Base-by-base conservation (phyloP, 352 stramenopile genomes). In the Albugo candida region DNA sequence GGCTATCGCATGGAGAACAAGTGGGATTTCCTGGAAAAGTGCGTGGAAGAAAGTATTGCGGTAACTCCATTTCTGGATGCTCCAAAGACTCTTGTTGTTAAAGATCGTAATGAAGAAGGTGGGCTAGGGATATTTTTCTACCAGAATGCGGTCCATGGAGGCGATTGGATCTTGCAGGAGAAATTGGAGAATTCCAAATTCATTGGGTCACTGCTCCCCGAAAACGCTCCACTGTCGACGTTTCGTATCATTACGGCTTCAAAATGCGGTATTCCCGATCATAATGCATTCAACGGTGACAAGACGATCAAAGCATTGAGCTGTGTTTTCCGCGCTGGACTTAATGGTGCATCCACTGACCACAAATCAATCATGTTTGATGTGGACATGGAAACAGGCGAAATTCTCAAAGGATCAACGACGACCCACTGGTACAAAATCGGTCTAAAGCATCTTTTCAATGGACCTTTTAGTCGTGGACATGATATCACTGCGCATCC, bases 361-460 rank as follows among this genome's bases (percentile, higher is more conserved):
- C 94, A 99, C 73, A 86, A 92, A 69, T 96, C 88, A 35, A 96
- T 99, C 56, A 84, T 98, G 59, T 99, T 98, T 54, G 92, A 99
- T 63, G 86, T 98, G 6, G 89, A 99, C 65, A 80, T 94, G 57
- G 74, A 86, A 34, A 95, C 83, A 11, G 92, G 92, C 36, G 73
- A 80, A 46, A 95, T 98, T 55, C 47, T 82, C 17, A 86, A 88
- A 61, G 94, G 94, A 40, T 97, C 92, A 17, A 97, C 91, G 27
- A 98, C 96, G 63, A 92, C 75, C 20, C 92, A 99, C 67, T 99
- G 94, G 94, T 93, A 96, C 68, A 61, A 81, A 47, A 68, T 95
- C 20, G 86, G 86, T 11, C 64, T 68, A 21, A 61, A 76, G 48
- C 77, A 93, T 61, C 54, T 82, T 18, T 64, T 75, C 45, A 65